Base-by-base conservation (phyloP, 331 rosid species). In the Malus hybrid region DNA sequence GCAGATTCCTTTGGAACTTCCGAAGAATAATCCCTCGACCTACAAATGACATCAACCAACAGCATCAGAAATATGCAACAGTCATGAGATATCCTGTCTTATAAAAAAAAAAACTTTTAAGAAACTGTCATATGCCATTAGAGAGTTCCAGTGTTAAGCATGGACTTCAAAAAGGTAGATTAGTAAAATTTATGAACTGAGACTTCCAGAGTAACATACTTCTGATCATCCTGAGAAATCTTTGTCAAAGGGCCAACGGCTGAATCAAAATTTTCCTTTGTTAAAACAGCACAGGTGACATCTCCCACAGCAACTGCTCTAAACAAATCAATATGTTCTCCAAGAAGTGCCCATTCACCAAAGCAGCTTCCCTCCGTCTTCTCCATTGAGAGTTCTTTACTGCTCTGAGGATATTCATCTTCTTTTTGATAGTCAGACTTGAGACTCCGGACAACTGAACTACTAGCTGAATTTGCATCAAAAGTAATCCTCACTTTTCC, bases 291-390 rank as follows among this genome's bases (percentile, higher is more conserved):
- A 77, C 97, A 95, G 71, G 89, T 79, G 75, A 92, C 99, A 63
- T 90, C 90, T 71, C 91, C 93, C 76, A 90, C 81, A 67, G 99
- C 97, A 72, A 95, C 89, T 58, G 90, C 97, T 73, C 83, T 87
- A 72, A 92, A 71, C 79, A 89, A 86, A 78, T 87, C 96, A 57
- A 85, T 77, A 56, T 22, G 76, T 80, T 95, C 92, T 56, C 93
- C 97, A 75, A 86, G 83, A 85, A 95, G 99, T 63, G 88, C 77
- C 99, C 99, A 95, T 85, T 92, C 99, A 24, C 99, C 99, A 66
- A 95, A 95, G 86, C 90, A 95, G 81, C 96, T 92, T 72, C 97
- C 99, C 86, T 95, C 97, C 0, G 81, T 81, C 88, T 90, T 95
- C 84, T 87, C 95, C 84, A 92, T 78, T 6, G 88, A 78, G 63